Evolutionary conservation across 2,329 filamentous ascomycete genomes (phyloP), one percentile per base, ranked within the genome.

Genomic region (Colletotrichum liriopes): DNA sequence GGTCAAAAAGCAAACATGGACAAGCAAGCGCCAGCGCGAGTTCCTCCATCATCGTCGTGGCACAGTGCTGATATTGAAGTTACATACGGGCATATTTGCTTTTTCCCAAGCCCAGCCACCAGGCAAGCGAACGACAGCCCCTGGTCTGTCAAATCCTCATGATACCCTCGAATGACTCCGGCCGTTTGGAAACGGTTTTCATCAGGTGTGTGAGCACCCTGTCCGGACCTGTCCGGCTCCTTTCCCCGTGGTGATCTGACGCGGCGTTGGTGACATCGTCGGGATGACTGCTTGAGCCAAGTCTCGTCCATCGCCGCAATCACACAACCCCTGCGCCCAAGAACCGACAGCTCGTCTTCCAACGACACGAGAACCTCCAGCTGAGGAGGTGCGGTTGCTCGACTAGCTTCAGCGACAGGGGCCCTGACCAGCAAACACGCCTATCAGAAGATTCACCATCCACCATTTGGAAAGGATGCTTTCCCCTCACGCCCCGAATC

Each of bases 1-100:
- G 52, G 52, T 14, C 32, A 58, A 73, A 71, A 71, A 71, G 71
- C 47, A 73, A 73, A 37, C 35, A 62, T 66, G 20, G 45, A 41
- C 58, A 64, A 49, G 65, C 64, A 58, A 56, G 39, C 58, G 58
- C 29, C 26, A 51, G 18, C 26, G 18, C 49, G 26, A 47, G 20
- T 32, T 11, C 16, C n/a, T 41, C 26, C 20, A 23, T 4, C 39
- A n/a, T 39, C 35, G 45, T 47, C 26, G 54, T 32, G 37, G 39
- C 59, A 65, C 60, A 55, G 60, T 71, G 54, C 60, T 60, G 60
- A 72, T 59, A 20, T 26, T 9, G 2, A 43, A 65, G 59, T 20
- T 72, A 64, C 65, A 64, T 71, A 52, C 54, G 16, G 41, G 39
- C 61, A 66, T 47, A 18, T 26, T 65, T 71, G 16, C 49, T 59